Evolutionary conservation across 2,329 filamentous ascomycete species (phyloP).

Genomic region (Aspergillus sp.): DNA sequence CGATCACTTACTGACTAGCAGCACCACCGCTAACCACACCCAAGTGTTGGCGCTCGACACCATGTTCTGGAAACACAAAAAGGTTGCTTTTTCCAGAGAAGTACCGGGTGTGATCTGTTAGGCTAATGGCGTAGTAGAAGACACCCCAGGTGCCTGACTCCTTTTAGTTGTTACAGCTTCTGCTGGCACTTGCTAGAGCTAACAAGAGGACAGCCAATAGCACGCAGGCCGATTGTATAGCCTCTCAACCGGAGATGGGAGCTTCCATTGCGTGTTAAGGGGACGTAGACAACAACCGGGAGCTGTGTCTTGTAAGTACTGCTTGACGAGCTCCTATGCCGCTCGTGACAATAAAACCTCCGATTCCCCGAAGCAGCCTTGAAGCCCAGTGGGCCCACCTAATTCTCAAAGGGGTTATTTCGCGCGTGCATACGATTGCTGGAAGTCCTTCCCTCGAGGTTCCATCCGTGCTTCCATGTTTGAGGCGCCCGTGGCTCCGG

Average conservation of each 20-base stretch:
- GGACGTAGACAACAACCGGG: background rate
- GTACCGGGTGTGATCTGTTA: background rate
- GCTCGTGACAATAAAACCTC: background rate
- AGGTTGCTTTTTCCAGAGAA: background rate
- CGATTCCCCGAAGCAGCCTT: background rate
- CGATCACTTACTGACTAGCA: conserved; percentile 14
- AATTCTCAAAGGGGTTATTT: background rate
- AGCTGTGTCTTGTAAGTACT: background rate
- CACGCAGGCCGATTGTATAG: background rate
- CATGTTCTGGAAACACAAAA: background rate
- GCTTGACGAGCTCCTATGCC: background rate
- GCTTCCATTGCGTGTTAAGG: background rate
- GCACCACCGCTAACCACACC: conserved; percentile 18
- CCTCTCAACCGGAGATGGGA: background rate
- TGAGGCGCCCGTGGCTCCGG: conserved; percentile 5
- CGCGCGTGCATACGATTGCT: background rate
- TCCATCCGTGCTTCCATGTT: background rate
- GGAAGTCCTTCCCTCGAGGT: background rate
- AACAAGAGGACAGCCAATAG: background rate
- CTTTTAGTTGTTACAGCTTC: background rate
- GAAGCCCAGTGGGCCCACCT: background rate
- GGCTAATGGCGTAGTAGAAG: background rate
- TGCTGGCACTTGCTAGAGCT: background rate
- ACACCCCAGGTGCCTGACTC: background rate
- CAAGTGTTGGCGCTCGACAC: conserved; percentile 12